phyloP scores from a whole-genome alignment of 1,139 yeast genomes.

The Yamadazyma diddensiae region DNA sequence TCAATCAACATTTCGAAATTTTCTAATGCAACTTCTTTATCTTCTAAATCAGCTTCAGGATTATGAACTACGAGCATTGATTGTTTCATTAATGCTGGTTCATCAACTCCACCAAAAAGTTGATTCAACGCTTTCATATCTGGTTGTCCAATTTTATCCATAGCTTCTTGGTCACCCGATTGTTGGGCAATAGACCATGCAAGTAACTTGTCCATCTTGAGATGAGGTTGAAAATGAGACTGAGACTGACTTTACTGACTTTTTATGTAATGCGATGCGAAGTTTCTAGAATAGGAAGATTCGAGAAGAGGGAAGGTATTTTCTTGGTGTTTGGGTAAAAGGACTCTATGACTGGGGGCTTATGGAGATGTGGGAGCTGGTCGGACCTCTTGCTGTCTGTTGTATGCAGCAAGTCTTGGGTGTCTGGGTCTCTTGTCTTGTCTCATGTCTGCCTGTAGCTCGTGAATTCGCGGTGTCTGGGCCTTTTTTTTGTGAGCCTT shows the following conservation, averaged over 20 bases:
- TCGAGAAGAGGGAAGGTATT: too few relatives aligned
- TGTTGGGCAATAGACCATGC: slow-evolving; percentile 90
- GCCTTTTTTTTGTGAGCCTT: too few relatives aligned
- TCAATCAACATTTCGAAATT: slow-evolving; percentile 94
- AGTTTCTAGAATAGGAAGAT: slow-evolving; percentile 1
- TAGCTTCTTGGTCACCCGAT: slow-evolving; percentile 64
- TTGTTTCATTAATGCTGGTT: slow-evolving; percentile 79
- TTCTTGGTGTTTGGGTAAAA: too few relatives aligned
- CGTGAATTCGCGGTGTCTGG: too few relatives aligned
- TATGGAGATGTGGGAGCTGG: too few relatives aligned
- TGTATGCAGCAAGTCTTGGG: too few relatives aligned
- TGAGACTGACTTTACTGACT: slow-evolving; percentile 1
- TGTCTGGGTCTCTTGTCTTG: too few relatives aligned
- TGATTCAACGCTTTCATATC: slow-evolving; percentile 77
- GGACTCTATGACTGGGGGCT: too few relatives aligned
- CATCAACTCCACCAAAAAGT: slow-evolving; percentile 81
- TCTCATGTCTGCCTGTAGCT: not conserved
- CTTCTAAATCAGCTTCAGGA: slow-evolving; percentile 60
- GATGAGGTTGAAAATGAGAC: not conserved
- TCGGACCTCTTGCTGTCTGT: too few relatives aligned
- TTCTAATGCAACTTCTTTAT: slow-evolving; percentile 76
- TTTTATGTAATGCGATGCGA: slow-evolving; percentile 1
- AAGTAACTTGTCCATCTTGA: slow-evolving; percentile 75
- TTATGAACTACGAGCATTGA: slow-evolving; percentile 61
- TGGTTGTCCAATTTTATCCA: slow-evolving; percentile 59